Percentiles rank a stretch among this genome's conserved stretches.
Conservation (phyloP, 495 filamentous ascomycete species). For the Aspergillus mulundensis region DNA sequence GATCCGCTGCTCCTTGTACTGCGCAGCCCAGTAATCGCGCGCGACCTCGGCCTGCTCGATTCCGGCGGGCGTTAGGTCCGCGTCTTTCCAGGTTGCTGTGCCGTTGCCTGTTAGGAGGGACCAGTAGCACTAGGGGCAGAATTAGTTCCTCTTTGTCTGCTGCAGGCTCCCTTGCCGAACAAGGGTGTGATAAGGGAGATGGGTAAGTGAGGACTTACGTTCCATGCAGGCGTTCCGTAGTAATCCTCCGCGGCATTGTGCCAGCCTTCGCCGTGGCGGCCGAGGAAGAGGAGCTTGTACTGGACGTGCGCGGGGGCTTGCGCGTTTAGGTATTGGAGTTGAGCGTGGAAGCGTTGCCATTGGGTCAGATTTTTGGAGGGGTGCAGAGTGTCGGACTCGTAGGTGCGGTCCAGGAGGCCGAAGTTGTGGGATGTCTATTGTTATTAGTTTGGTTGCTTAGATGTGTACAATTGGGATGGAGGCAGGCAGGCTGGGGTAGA, state of each 20-base stretch:
- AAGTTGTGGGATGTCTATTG: slow-evolving; percentile 58
- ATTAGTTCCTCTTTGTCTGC: background rate
- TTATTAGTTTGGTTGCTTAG: background rate
- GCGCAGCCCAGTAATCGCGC: slow-evolving; percentile 59
- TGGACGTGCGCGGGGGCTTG: slow-evolving; percentile 39
- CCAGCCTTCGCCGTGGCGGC: slow-evolving; percentile 67
- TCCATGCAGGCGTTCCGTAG: slow-evolving; percentile 66
- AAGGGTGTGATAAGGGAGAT: background rate
- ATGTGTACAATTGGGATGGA: too few relatives aligned
- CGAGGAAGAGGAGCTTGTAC: slow-evolving; percentile 69
- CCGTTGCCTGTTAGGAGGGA: slow-evolving; percentile 64
- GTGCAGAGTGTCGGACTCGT: slow-evolving; percentile 41
- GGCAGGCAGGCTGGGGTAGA: too few relatives aligned
- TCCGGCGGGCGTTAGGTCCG: slow-evolving; percentile 59
- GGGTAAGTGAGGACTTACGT: slow-evolving; percentile 41
- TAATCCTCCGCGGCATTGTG: slow-evolving; percentile 62
- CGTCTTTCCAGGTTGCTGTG: slow-evolving; percentile 64
- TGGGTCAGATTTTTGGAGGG: slow-evolving; percentile 46
- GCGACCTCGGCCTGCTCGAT: slow-evolving; percentile 57
- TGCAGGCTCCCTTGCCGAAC: too few relatives aligned
- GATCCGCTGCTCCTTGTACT: slow-evolving; percentile 49
- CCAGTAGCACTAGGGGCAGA: slow-evolving; percentile 64
- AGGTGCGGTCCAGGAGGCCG: slow-evolving; percentile 59
- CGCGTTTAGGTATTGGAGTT: slow-evolving; percentile 53
- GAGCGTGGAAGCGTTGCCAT: slow-evolving; percentile 62